These are phyloP conservation scores for Balakata baccata DNA, from an alignment of 345 rosid genomes.

Conservation along the genomic window DNA sequence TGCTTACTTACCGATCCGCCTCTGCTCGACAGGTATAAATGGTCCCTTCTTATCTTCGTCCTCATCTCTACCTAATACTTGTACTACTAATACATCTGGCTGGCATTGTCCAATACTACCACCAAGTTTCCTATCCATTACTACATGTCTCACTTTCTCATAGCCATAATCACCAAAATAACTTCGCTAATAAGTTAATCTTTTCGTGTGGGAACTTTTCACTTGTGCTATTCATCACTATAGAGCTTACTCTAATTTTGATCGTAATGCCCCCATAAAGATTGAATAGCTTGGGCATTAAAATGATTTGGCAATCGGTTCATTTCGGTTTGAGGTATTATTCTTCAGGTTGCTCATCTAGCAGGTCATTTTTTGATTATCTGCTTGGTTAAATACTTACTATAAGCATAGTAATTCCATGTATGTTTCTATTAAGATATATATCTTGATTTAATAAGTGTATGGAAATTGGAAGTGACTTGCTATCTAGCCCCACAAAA, in stretches of 20 bases:
- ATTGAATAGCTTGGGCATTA: no score
- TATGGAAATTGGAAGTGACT: neutral
- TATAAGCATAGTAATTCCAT: neutral
- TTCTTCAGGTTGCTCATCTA: no score
- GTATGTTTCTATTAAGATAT: neutral
- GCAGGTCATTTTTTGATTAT: no score
- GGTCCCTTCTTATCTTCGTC: constrained; percentile 12
- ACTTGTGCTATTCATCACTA: neutral
- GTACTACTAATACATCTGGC: neutral
- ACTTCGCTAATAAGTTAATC: neutral
- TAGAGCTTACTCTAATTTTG: no score
- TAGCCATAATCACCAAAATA: no score
- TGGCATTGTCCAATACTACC: constrained; percentile 9
- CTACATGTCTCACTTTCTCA: neutral
- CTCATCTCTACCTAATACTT: constrained; percentile 11
- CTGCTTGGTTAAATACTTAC: neutral
- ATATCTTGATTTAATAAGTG: neutral
- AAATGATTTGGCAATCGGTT: no score
- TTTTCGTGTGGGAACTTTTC: neutral
- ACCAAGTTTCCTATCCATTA: neutral
- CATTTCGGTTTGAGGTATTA: no score
- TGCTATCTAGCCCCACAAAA: constrained; percentile 10
- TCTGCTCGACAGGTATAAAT: constrained; percentile 56
- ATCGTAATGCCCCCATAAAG: no score
- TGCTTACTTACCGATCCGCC: constrained; percentile 65